Base-by-base conservation (phyloP, 441 rosid species). In the Daphne laureola region DNA sequence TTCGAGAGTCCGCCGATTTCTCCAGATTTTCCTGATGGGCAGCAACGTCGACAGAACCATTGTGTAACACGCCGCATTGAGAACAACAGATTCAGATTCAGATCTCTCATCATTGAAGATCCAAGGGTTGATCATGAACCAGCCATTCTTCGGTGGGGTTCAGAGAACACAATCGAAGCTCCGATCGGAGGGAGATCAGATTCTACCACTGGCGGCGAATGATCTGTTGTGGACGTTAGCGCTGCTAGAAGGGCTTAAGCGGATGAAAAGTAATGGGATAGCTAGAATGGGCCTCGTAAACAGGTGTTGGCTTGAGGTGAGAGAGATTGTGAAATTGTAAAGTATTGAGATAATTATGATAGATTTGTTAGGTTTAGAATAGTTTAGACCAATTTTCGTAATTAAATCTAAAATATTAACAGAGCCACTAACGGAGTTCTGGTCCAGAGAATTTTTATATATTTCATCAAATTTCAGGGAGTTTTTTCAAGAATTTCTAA, bases 1-100 rank as follows among this genome's bases (percentile, higher is more conserved):
- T 89, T 15, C 77, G 57, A 40, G 74, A 78, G 1, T 25, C 51
- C n/a, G 94, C 46, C 0, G 96, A 89, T 25, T 82, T 85, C 53
- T 67, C 80, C 73, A 84, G 55, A 77, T 78, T 49, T n/a, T n/a
- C n/a, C 18, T 90, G 0, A 76, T 77, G 83, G 98, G 98, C 0
- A 69, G 69, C n/a, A 87, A 96, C 36, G 72, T 92, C 0, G 96
- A 96, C 0, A 90, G 83, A 2, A 85, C 85, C 25, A 80, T 87
- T 0, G 94, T 78, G 49, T 87, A 78, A 80, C 65, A 77, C n/a
- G 75, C 76, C 3, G 90, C 67, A 4, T 55, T 85, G 31, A 78
- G 90, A 3, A 60, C 73, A 0, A 23, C 69, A 0, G 85, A 73
- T 40, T n/a, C n/a, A n/a, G n/a, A n/a, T n/a, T 4, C 35, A 4